phyloP scores from a whole-genome alignment of 176 grass and related monocot genomes.

The Metroxylon sagu region DNA sequence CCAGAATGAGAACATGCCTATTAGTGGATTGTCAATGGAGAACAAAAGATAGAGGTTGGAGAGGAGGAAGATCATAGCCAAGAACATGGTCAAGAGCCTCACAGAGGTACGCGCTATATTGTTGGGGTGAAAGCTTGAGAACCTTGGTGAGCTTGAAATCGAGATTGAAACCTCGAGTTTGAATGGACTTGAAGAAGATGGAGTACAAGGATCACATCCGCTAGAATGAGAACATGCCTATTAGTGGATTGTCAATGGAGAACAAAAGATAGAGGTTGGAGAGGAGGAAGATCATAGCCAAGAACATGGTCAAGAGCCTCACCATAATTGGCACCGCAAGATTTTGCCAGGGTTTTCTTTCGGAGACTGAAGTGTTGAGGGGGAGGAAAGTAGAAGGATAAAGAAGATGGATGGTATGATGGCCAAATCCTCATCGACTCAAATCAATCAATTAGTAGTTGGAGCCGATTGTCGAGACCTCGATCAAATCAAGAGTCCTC shows the following conservation, averaged over 20 bases:
- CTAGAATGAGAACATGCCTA: conserved; percentile 53
- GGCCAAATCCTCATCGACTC: no score
- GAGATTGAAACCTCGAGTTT: conserved; percentile 60
- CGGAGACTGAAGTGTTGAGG: no score
- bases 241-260: conserved; percentile 36
- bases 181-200: conserved; percentile 62
- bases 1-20: conserved; percentile 54
- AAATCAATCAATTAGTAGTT: no score
- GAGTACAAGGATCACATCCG: conserved; percentile 81
- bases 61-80: conserved; percentile 3
- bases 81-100: conserved; percentile 13
- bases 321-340: conserved; percentile 24
- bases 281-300: conserved; percentile 3
- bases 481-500: no score
- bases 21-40: conserved; percentile 36
- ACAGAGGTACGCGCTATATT: conserved; percentile 80
- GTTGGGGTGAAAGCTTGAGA: conserved; percentile 58
- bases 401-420: no score
- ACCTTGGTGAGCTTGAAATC: conserved; percentile 81
- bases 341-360: conserved; percentile 25
- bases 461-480: no score
- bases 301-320: conserved; percentile 13
- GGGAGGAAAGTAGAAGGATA: no score
- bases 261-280: not conserved
- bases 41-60: not conserved